Conservation (phyloP, 768 basidiomycete species). For the Leccinum fibrillosum region DNA sequence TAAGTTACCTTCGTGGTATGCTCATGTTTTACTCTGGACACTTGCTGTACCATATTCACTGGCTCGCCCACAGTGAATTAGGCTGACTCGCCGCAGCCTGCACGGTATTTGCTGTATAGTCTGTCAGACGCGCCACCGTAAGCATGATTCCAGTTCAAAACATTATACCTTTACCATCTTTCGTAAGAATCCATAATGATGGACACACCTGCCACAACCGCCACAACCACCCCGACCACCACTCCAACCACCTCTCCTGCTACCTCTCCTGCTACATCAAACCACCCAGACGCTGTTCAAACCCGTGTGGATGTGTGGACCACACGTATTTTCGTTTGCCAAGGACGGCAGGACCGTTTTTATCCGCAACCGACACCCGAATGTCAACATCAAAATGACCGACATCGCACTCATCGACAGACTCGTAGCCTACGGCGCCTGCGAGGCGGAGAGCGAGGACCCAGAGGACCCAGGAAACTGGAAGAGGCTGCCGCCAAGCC, state of each 20-base stretch:
- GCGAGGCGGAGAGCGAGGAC: too few species aligned
- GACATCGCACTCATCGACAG: too few species aligned
- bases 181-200: not conserved
- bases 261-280: not conserved
- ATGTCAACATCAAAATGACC: too few species aligned
- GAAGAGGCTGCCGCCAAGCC: too few species aligned
- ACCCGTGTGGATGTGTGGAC: too few species aligned
- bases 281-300: not conserved
- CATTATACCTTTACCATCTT: not conserved
- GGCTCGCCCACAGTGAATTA: not conserved
- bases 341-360: too few species aligned
- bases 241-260: not conserved
- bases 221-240: not conserved
- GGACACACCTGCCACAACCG: not conserved
- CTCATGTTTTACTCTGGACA: not conserved
- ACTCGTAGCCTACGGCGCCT: too few species aligned
- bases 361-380: too few species aligned
- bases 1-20: not conserved
- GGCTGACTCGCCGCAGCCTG: not conserved
- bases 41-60: constrained; percentile 1
- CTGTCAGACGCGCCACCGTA: not conserved
- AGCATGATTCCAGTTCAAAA: not conserved
- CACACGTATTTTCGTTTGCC: too few species aligned
- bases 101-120: not conserved
- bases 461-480: too few species aligned